These are phyloP conservation scores for Ceratocystis cacaofunesta DNA, from an alignment of 2,329 filamentous ascomycete species.

Conservation along the genomic window DNA sequence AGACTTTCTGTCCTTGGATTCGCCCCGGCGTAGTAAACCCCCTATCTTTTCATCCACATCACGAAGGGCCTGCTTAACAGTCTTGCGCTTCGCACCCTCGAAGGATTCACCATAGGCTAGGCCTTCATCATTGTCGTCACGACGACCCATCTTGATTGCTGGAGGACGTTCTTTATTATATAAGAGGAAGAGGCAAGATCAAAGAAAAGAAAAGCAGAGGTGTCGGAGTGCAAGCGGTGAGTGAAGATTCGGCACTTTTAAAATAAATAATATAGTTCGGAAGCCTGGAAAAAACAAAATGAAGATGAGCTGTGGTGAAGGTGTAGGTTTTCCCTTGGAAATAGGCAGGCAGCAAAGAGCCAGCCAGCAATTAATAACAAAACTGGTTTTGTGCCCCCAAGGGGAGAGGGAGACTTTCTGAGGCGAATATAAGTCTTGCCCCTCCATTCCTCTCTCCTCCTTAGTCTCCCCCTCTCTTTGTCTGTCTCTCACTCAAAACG, in stretches of 20 bases:
- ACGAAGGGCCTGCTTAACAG: conserved; percentile 10
- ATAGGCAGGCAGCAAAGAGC: not conserved
- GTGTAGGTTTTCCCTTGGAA: not conserved
- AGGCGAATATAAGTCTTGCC: not conserved
- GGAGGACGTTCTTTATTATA: not conserved
- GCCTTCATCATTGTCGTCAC: conserved; percentile 12
- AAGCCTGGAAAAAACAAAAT: not conserved
- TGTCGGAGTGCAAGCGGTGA: not conserved
- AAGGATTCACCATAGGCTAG: conserved; percentile 15
- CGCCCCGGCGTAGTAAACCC: not conserved
- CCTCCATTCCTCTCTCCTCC: not conserved
- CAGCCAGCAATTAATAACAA: not conserved
- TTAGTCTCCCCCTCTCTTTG: not conserved
- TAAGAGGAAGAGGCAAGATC: not conserved
- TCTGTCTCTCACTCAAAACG: not conserved
- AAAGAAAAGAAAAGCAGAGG: not conserved
- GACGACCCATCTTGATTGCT: conserved; percentile 4
- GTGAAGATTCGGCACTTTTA: not conserved
- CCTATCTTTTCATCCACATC: conserved; percentile 6
- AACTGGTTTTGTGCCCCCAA: not conserved
- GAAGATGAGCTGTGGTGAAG: not conserved
- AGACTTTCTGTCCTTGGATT: not conserved
- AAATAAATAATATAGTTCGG: not conserved
- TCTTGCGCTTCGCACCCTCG: conserved; percentile 12
- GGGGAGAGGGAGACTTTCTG: not conserved